Evolutionary conservation across 441 rosid genomes (phyloP).

Genomic region (Sinapis alba): DNA sequence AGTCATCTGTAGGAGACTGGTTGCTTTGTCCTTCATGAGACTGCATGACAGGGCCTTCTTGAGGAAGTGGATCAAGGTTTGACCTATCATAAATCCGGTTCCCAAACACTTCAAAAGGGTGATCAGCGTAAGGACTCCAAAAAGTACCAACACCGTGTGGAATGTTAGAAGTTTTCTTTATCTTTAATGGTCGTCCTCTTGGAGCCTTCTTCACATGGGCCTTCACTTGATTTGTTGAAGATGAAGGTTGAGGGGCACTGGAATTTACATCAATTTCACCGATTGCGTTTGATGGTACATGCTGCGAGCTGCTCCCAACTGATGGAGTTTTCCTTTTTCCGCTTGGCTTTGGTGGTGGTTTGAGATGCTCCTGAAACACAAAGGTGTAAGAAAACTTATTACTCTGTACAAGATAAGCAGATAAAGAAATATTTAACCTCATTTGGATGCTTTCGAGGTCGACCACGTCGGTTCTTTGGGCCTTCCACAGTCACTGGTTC

Average conservation of each 20-base stretch:
- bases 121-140: not conserved
- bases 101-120: not conserved
- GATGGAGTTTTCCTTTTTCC: not conserved
- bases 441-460: too few species aligned
- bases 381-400: too few species aligned
- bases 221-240: not conserved
- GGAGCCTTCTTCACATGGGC: not conserved
- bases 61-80: not conserved
- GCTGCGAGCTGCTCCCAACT: not conserved
- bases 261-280: not conserved
- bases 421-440: too few species aligned
- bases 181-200: not conserved
- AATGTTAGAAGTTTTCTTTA: too few species aligned
- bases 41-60: not conserved
- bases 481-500: too few species aligned
- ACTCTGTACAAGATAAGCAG: too few species aligned
- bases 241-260: not conserved
- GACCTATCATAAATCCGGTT: not conserved
- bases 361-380: too few species aligned
- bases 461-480: too few species aligned
- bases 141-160: not conserved
- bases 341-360: not conserved
- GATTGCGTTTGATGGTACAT: not conserved
- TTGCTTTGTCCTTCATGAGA: not conserved
- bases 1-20: not conserved